Percentiles rank a stretch among this genome's conserved stretches.
phyloP scores from a whole-genome alignment of 176 grass and related monocot genomes.

The Bothriochloa decipiens region DNA sequence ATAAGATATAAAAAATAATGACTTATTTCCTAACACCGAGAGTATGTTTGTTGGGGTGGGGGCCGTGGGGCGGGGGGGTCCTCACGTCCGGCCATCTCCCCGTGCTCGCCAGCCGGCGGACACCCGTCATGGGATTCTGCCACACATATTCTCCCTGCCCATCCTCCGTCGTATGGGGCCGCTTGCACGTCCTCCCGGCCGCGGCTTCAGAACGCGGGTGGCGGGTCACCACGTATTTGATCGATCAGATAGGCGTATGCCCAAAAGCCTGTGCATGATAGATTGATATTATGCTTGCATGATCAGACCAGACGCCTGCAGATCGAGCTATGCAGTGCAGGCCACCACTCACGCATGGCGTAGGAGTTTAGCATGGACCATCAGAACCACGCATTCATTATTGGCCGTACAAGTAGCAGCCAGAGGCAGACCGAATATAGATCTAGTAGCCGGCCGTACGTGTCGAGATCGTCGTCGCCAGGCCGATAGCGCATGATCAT shows the following conservation, averaged over 20 bases:
- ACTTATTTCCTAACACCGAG: no score
- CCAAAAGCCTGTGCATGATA: slow-evolving; percentile 12
- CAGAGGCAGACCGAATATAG: neutral
- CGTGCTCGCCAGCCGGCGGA: slow-evolving; percentile 41
- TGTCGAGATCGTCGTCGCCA: neutral
- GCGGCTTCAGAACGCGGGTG: neutral
- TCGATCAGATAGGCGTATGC: neutral
- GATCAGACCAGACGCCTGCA: neutral
- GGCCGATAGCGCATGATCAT: neutral
- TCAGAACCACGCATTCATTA: neutral
- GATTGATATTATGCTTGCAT: slow-evolving; percentile 17
- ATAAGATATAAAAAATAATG: no score
- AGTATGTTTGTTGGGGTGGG: neutral
- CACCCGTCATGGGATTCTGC: slow-evolving; percentile 36
- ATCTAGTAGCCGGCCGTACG: neutral
- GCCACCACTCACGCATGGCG: neutral
- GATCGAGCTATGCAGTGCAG: neutral
- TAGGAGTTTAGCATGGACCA: neutral
- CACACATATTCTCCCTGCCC: neutral
- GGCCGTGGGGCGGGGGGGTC: no score
- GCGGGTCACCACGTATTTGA: slow-evolving; percentile 25
- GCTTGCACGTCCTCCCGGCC: neutral
- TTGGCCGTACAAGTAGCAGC: slow-evolving; percentile 24
- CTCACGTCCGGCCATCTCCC: slow-evolving; percentile 17
- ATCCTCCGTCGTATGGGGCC: neutral